Percentiles rank a stretch among this genome's conserved stretches.
These are phyloP conservation scores for Phytophthora tentaculata DNA, from an alignment of 352 stramenopile genomes.

Conservation along the genomic window DNA sequence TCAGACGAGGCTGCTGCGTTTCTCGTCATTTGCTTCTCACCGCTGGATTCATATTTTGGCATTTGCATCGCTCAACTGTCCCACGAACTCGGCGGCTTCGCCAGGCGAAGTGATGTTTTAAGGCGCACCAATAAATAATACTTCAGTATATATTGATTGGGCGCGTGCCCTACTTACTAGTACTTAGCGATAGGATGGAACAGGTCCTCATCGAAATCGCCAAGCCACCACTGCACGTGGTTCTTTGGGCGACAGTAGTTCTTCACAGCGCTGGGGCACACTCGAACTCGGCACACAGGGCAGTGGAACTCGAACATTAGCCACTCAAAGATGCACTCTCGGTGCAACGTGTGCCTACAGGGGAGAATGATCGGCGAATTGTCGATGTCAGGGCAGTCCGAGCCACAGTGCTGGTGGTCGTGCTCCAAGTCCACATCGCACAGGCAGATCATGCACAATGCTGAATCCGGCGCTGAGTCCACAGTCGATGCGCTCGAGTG, in stretches of 20 bases:
- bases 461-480: conserved; percentile 40
- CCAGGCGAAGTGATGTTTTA: too few species aligned
- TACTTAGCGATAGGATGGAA: conserved; percentile 24
- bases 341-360: conserved; percentile 75
- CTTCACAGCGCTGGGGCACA: conserved; percentile 57
- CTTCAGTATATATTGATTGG: too few species aligned
- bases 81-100: too few species aligned
- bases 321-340: conserved; percentile 80
- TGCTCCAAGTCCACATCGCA: conserved; percentile 50
- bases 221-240: conserved; percentile 73
- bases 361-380: conserved; percentile 48
- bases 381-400: conserved; percentile 15
- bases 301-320: conserved; percentile 77
- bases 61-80: too few species aligned
- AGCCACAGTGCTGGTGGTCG: conserved; percentile 28
- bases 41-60: conserved; percentile 13
- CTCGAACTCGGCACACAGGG: conserved; percentile 62
- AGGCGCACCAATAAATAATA: too few species aligned
- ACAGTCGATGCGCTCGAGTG: conserved; percentile 47
- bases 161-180: background rate
- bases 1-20: conserved; percentile 1
- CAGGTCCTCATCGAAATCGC: conserved; percentile 64
- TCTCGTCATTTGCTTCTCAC: too few species aligned
- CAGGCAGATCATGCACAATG: conserved; percentile 57
- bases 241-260: conserved; percentile 68